Base-by-base conservation (phyloP, 352 stramenopile genomes). In the Pythium myriotylum region DNA sequence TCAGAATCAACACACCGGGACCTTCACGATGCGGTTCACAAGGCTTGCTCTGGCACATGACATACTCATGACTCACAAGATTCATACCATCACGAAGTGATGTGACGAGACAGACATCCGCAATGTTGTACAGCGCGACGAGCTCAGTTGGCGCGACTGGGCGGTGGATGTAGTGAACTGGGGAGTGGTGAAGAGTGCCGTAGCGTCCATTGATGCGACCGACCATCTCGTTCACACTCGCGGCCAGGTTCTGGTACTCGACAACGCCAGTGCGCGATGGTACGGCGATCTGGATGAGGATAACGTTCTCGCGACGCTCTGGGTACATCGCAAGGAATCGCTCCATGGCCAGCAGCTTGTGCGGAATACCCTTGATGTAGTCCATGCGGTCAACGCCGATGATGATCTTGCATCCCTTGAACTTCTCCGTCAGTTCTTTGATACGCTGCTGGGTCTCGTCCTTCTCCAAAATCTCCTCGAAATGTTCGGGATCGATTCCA, bases 271-370 rank as follows among this genome's bases (percentile, higher is more conserved):
- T 88, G 10, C 89, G 80, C 5, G 82, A 94, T 16, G 92, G 95
- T 35, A 99, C 96, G 16, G 84, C 96, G 42, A 99, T 96, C 73
- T 98, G 93, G 43, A 98, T 88, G 6, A 98, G 62, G 26, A 97
- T 88, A 51, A 98, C 91, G 66, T 96, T 96, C 16, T 94, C 92
- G 19, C 89, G 81, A 64, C 88, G 95, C 56, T 98, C 81, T 0
- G 89, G 87, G 54, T 94, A 88, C 56, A 79, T 70, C 14, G 79
- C 76, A 1, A 97, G 62, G 62, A 95, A 95, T 3, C 89, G 73
- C 58, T 97, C 89, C 70, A 97, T 91, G 14, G 86, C 86, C 19
- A 95, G 61, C 46, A 96, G 52, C 58, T 90, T 89, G 61, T 95
- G 82, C 16, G 88, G 88, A 50, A 96, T 95, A 2, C 88, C 88